Conservation (phyloP, 169 alveolate species). For the Eimeria falciformis region DNA sequence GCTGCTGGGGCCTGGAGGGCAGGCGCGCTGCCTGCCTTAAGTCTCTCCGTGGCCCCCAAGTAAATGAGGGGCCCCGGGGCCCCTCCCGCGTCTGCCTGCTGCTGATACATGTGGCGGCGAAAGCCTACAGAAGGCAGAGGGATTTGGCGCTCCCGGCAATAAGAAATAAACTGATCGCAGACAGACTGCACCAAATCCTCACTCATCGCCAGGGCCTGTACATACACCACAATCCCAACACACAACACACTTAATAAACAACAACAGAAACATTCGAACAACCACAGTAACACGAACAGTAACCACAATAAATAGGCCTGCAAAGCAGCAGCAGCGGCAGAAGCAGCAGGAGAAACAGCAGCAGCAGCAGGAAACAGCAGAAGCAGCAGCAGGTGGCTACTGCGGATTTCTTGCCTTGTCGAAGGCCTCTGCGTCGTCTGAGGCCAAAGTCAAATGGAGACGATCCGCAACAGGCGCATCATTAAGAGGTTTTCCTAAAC, state of each 20-base stretch:
- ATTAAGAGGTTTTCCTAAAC: conserved; percentile 81
- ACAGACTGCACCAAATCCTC: conserved; percentile 86
- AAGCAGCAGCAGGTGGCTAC: background rate
- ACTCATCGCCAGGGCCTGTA: conserved; percentile 80
- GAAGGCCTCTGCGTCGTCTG: conserved; percentile 82
- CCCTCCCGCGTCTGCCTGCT: conserved; percentile 21
- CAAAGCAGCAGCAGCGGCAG: background rate
- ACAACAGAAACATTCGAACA: background rate
- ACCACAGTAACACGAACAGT: no score
- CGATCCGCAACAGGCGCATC: conserved; percentile 88
- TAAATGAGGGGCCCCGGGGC: conserved; percentile 63
- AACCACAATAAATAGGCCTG: background rate
- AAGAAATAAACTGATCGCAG: conserved; percentile 85
- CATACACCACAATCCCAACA: background rate
- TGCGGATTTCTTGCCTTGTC: conserved; percentile 67
- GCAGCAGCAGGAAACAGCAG: background rate
- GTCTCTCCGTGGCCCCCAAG: conserved; percentile 60
- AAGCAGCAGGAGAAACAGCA: background rate
- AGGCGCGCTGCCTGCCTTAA: background rate
- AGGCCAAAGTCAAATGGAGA: conserved; percentile 84
- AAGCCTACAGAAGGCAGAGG: conserved; percentile 83
- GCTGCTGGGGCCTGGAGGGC: background rate
- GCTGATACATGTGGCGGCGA: conserved; percentile 85
- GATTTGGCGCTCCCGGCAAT: conserved; percentile 78
- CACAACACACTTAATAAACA: background rate